Base-by-base conservation (phyloP, 2,329 filamentous ascomycete species). In the Rhynchosporium secalis region DNA sequence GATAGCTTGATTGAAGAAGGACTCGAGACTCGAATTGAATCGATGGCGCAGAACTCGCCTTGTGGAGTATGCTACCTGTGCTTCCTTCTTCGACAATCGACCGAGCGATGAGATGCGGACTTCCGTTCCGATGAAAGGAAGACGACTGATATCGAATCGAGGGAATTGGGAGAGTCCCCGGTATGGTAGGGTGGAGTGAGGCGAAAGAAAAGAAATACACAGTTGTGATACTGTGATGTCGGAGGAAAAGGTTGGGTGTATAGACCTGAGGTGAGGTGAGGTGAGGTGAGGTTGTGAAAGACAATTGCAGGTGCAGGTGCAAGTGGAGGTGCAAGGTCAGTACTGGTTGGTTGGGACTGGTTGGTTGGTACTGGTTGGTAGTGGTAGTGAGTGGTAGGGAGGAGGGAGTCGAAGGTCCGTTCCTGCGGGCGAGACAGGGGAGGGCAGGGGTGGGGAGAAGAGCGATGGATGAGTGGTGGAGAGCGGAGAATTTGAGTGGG, bases 141-240 rank as follows among this genome's bases (percentile, higher is more conserved):
- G 20, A 20, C 20, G 20, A 20, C 20, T 20, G 20, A 20, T 20
- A 20, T 52, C 49, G 49, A 43, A 54, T 54, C 20, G 43, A 31
- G 55, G 20, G 9, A 41, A 29, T 20, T 26, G 29, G 26, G 9
- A 28, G 52, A 46, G 33, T 55, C 49, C 43, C 52, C 60, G 20
- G 20, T 20, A 20, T 20, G 20, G 20, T 20, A 20, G 20, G 20
- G 20, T 20, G 20, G 20, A 20, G 20, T 20, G 20, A 20, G 20
- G 20, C 20, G 20, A 20, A 20, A 20, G 20, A 20, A 20, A 20
- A 56, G 60, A 45, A 52, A 28, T 54, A 38, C 36, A 38, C 46
- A 58, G 26, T 46, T 36, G 38, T 47, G 43, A 48, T n/a, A 12
- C 41, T n/a, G 55, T 41, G 26, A 36, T 40, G 43, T 47, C 33